A percentile compares a stretch with the other conserved stretches of the same genome.
Conservation (phyloP, 164 flowering plant species). For the Sextonia rubra region DNA sequence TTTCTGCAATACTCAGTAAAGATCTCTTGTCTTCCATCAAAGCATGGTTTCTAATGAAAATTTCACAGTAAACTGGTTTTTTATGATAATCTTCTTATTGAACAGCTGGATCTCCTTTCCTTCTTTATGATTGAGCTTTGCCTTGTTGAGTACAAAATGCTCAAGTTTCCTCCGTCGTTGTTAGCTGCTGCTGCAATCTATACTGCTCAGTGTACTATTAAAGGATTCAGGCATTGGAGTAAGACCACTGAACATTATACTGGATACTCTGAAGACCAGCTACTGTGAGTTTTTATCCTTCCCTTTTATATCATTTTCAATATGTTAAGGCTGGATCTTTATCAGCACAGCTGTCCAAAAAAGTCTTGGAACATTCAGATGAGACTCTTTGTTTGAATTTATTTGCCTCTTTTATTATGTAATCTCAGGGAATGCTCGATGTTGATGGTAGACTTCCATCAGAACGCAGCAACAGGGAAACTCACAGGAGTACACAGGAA, state of each 20-base stretch:
- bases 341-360: neutral
- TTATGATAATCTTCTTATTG: neutral
- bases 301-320: neutral
- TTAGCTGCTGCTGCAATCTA: conserved; percentile 80
- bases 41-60: neutral
- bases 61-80: neutral
- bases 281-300: conserved; percentile 37
- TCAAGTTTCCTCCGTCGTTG: conserved; percentile 71
- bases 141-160: conserved; percentile 79
- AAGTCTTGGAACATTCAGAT: neutral
- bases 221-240: conserved; percentile 47
- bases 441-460: conserved; percentile 69
- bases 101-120: conserved; percentile 75
- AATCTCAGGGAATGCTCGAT: conserved; percentile 68
- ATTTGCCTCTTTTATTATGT: neutral
- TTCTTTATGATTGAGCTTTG: conserved; percentile 77
- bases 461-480: conserved; percentile 57
- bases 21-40: too few species aligned
- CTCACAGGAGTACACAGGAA: conserved; percentile 79
- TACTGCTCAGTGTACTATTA: conserved; percentile 65
- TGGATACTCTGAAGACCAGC: conserved; percentile 48
- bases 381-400: neutral
- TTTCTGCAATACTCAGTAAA: too few species aligned
- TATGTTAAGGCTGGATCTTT: neutral
- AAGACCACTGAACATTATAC: conserved; percentile 48